Evolutionary conservation across 2,329 filamentous ascomycete species (phyloP).

Genomic region (Pseudogymnoascus sp.): DNA sequence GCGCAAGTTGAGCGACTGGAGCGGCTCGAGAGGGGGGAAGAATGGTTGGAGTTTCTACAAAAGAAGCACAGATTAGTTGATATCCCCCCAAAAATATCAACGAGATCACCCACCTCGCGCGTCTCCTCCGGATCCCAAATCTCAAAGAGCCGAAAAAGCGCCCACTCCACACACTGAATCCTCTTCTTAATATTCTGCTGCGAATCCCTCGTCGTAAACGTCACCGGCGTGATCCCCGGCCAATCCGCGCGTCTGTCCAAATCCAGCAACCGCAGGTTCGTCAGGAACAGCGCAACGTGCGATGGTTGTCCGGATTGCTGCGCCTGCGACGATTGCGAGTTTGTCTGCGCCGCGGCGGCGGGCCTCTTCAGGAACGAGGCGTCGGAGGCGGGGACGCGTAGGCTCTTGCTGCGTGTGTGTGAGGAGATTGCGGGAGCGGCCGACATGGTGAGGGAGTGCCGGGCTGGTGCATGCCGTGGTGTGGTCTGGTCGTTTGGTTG

Average conservation of each 20-base stretch:
- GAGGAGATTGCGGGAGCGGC: constrained; percentile 19
- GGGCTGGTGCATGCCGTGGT: not conserved
- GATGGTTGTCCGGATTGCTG: constrained; percentile 36
- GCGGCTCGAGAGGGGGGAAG: constrained; percentile 81
- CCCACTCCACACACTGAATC: constrained; percentile 79
- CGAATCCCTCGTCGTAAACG: constrained; percentile 58
- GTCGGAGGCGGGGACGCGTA: constrained; percentile 20
- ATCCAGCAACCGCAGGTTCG: constrained; percentile 74
- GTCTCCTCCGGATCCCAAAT: constrained; percentile 75
- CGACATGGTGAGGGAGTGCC: constrained; percentile 18
- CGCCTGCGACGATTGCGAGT: not conserved
- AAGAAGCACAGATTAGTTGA: constrained; percentile 15
- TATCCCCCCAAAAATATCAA: constrained; percentile 12
- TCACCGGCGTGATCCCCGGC: constrained; percentile 62
- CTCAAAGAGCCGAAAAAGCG: constrained; percentile 75
- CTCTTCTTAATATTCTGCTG: constrained; percentile 72
- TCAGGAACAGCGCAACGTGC: constrained; percentile 61
- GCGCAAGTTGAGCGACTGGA: constrained; percentile 85
- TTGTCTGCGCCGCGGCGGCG: not conserved
- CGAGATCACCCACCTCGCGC: constrained; percentile 47
- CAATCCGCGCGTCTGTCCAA: constrained; percentile 70
- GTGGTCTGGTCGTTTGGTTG: not conserved
- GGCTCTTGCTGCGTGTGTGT: constrained; percentile 21
- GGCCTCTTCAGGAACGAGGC: constrained; percentile 17
- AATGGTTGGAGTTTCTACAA: constrained; percentile 70